Evolutionary conservation across 2,329 filamentous ascomycete genomes (phyloP).

Genomic region (Ophiostoma perfectum): DNA sequence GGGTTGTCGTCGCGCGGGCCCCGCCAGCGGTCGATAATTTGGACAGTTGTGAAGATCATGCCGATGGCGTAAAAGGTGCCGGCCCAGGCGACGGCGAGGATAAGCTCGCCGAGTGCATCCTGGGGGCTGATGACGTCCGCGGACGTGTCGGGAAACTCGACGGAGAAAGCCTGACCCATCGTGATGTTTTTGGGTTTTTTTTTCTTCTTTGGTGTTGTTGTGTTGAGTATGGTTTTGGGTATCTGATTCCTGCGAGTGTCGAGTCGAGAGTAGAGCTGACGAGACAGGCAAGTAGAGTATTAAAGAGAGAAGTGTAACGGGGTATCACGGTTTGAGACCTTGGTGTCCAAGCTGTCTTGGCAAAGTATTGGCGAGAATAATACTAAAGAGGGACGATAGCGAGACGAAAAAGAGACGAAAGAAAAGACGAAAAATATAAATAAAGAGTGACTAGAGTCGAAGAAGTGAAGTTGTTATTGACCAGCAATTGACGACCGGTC

Average conservation of each 20-base stretch:
- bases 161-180: constrained; percentile 25
- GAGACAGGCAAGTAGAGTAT: neutral
- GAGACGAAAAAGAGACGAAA: constrained; percentile 12
- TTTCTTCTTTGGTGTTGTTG: neutral
- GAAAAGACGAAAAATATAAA: constrained; percentile 1
- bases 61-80: constrained; percentile 27
- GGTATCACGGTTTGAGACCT: constrained; percentile 1
- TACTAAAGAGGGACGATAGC: neutral
- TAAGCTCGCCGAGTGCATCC: constrained; percentile 24
- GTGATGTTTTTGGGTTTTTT: neutral
- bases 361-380: neutral
- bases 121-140: constrained; percentile 25
- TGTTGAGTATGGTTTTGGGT: neutral
- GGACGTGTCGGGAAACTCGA: constrained; percentile 25
- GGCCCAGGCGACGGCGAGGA: constrained; percentile 28
- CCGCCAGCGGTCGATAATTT: constrained; percentile 31
- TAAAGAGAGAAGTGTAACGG: neutral
- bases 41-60: constrained; percentile 29
- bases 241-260: neutral
- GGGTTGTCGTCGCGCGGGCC: constrained; percentile 28
- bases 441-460: neutral
- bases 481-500: constrained; percentile 27
- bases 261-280: neutral
- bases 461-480: constrained; percentile 20
- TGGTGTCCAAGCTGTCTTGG: constrained; percentile 5